Evolutionary conservation across 352 stramenopile species (phyloP).

Genomic region (Phytophthora sp.): DNA sequence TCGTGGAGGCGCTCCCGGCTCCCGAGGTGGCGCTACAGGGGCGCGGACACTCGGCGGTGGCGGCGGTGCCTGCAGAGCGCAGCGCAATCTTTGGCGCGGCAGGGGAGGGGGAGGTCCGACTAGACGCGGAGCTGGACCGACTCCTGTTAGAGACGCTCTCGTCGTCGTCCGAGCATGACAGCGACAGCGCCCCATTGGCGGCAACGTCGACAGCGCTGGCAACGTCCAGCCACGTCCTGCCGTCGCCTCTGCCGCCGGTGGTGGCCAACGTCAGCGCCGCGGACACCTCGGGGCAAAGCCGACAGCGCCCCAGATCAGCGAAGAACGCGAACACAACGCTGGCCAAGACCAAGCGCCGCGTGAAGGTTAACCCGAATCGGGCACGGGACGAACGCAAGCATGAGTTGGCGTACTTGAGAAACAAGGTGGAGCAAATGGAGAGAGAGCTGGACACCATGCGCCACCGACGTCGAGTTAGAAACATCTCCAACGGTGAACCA

Average conservation of each 20-base stretch:
- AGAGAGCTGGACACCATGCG: conserved; percentile 28
- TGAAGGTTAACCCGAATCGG: conserved; percentile 40
- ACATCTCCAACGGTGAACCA: conserved; percentile 13
- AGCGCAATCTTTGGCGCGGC: background rate
- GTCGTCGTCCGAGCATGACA: conserved; percentile 23
- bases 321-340: conserved; percentile 12
- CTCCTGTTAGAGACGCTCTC: conserved; percentile 30
- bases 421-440: conserved; percentile 42
- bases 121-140: conserved; percentile 32
- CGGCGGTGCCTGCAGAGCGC: background rate
- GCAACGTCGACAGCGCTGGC: background rate
- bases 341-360: conserved; percentile 32
- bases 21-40: background rate
- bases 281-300: conserved; percentile 2
- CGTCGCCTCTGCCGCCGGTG: conserved; percentile 6
- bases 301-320: background rate
- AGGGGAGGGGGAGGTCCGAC: conserved; percentile 11
- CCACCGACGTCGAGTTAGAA: conserved; percentile 7
- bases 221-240: background rate
- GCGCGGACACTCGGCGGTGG: background rate
- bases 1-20: conserved; percentile 19
- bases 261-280: conserved; percentile 5
- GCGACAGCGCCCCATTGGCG: background rate
- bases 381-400: conserved; percentile 39
- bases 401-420: conserved; percentile 38